Conservation (phyloP, 108 stramenopile genomes). For the Pseudonitzschia multiseries region DNA sequence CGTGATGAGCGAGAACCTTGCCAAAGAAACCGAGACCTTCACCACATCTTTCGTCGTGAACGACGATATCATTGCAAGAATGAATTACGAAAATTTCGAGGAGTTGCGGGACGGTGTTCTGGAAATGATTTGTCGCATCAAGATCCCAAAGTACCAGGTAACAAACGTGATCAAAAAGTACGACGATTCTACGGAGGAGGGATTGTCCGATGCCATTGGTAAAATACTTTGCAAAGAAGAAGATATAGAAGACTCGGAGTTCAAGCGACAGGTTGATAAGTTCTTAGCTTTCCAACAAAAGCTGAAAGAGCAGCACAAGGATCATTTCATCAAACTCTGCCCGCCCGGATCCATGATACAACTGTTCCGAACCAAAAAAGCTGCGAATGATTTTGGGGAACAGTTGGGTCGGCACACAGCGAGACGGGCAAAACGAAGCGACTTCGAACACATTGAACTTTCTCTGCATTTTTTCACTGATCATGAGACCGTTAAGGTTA, state of each 20-base stretch:
- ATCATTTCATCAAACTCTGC: conserved; percentile 30
- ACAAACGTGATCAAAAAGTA: conserved; percentile 17
- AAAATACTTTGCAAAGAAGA: conserved; percentile 56
- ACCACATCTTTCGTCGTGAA: conserved; percentile 74
- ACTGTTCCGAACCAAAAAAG: conserved; percentile 49
- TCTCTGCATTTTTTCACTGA: conserved; percentile 65
- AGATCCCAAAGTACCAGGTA: conserved; percentile 70
- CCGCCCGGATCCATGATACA: conserved; percentile 76
- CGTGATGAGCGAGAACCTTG: conserved; percentile 62
- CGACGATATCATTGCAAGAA: conserved; percentile 77
- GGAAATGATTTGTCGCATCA: conserved; percentile 72
- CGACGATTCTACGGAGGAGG: conserved; percentile 19
- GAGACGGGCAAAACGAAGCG: conserved; percentile 55
- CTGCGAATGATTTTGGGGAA: conserved; percentile 3
- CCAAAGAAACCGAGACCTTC: conserved; percentile 55
- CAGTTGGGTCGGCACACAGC: conserved; percentile 51
- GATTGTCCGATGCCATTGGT: conserved; percentile 46
- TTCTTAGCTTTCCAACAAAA: conserved; percentile 54
- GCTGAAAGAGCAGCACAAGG: conserved; percentile 35
- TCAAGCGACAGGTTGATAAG: conserved; percentile 52
- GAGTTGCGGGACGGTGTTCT: conserved; percentile 72
- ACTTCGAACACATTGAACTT: conserved; percentile 68
- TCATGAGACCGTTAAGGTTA: conserved; percentile 67
- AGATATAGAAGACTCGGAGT: conserved; percentile 51
- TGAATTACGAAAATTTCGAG: conserved; percentile 64